Conservation (phyloP, 305 asterid genomes). For the Solanum hybrid region DNA sequence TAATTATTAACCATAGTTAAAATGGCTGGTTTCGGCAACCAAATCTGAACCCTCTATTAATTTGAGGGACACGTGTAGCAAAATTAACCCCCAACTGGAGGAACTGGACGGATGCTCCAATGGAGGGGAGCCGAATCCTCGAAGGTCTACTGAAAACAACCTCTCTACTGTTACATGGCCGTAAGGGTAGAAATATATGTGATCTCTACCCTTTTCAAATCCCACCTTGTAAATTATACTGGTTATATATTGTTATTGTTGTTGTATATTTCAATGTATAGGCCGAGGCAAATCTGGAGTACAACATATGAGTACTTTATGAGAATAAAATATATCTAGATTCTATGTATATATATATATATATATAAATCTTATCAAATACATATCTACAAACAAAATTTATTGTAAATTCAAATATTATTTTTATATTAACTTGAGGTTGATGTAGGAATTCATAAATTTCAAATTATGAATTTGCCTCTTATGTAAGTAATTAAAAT, state of each 20-base stretch:
- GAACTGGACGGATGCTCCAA: no score
- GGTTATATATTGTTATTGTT: neutral
- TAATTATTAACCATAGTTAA: no score
- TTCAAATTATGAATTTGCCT: neutral
- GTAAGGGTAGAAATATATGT: neutral
- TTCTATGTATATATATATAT: neutral
- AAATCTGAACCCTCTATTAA: no score
- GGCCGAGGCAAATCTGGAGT: neutral
- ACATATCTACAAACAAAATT: neutral
- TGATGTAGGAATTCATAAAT: neutral
- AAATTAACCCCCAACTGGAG: no score
- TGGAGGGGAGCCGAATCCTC: no score
- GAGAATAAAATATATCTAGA: no score
- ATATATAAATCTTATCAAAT: neutral
- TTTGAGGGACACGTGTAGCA: no score
- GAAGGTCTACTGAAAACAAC: neutral
- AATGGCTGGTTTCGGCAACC: no score
- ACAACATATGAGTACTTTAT: neutral
- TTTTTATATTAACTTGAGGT: neutral
- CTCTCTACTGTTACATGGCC: fast-evolving
- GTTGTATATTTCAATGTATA: neutral
- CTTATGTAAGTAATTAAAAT: neutral
- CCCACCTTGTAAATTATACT: neutral
- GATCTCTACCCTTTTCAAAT: neutral
- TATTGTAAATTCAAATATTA: neutral